A percentile compares a stretch with the other conserved stretches of the same genome.
phyloP scores from a whole-genome alignment of 192 early-diverging fungal species.

The Coemansia sp. region DNA sequence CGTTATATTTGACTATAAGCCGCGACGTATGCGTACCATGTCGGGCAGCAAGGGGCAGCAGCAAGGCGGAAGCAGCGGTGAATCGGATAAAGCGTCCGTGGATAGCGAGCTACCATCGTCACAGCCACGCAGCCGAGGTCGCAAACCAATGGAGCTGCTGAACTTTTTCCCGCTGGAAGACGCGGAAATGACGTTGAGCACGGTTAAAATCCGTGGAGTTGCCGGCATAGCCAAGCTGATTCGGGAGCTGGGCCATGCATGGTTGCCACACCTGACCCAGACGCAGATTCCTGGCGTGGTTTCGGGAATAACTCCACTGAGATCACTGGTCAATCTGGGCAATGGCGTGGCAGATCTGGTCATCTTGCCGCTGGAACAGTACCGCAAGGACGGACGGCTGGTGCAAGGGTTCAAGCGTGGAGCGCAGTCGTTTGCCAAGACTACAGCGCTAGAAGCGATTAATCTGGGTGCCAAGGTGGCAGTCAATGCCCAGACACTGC shows the following conservation, averaged over 20 bases:
- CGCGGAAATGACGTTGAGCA: conserved; percentile 81
- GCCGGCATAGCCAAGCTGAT: conserved; percentile 66
- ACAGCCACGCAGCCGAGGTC: conserved; percentile 5
- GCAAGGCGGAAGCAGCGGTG: background rate
- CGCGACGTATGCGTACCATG: conserved; percentile 79
- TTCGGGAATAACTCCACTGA: conserved; percentile 83
- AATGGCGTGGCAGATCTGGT: conserved; percentile 90
- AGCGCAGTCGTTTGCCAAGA: conserved; percentile 82
- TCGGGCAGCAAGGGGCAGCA: conserved; percentile 10
- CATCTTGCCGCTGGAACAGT: conserved; percentile 90
- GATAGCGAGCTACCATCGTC: background rate
- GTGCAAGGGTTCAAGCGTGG: conserved; percentile 86
- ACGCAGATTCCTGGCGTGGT: conserved; percentile 89
- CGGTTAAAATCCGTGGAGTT: conserved; percentile 75
- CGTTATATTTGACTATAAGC: conserved; percentile 94
- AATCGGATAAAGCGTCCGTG: background rate
- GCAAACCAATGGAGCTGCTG: conserved; percentile 58
- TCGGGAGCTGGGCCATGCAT: conserved; percentile 65
- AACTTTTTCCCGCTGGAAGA: conserved; percentile 93
- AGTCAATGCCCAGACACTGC: conserved; percentile 81
- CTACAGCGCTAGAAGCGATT: conserved; percentile 89
- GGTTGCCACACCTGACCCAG: conserved; percentile 90
- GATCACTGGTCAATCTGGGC: conserved; percentile 86
- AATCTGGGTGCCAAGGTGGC: conserved; percentile 83
- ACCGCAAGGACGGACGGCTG: conserved; percentile 84